Evolutionary conservation across 2,329 filamentous ascomycete species (phyloP).

Genomic region (Penicillium sp.): DNA sequence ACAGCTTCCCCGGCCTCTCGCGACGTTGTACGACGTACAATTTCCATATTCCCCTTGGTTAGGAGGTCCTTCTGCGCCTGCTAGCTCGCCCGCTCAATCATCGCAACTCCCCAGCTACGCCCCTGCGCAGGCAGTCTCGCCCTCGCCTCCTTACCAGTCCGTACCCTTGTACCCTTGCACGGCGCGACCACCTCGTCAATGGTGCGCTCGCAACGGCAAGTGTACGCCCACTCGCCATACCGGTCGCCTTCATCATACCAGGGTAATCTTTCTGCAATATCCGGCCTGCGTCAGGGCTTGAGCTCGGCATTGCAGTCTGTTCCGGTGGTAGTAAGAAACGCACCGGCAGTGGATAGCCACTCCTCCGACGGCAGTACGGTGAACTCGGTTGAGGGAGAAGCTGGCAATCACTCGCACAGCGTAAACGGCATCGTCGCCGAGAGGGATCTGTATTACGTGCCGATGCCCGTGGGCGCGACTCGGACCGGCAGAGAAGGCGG

Average conservation of each 20-base stretch:
- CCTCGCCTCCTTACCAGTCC: too few species aligned
- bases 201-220: constrained; percentile 7
- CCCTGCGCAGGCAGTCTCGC: too few species aligned
- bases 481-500: neutral
- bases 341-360: constrained; percentile 2
- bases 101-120: too few species aligned
- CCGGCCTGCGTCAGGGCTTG: constrained; percentile 1
- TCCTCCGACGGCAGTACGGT: neutral
- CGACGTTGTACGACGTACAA: too few species aligned
- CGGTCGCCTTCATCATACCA: neutral
- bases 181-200: constrained; percentile 4
- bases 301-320: constrained; percentile 9
- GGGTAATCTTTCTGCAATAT: neutral
- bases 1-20: too few species aligned
- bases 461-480: neutral
- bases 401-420: neutral
- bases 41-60: too few species aligned
- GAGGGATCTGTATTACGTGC: neutral
- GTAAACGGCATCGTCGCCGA: neutral
- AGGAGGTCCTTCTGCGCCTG: too few species aligned
- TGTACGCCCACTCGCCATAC: constrained; percentile 8
- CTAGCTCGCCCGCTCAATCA: too few species aligned
- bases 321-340: constrained; percentile 13
- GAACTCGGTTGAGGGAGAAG: neutral
- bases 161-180: too few species aligned